phyloP scores from a whole-genome alignment of 2,329 filamentous ascomycete species.

The Cladophialophora chaetospira region DNA sequence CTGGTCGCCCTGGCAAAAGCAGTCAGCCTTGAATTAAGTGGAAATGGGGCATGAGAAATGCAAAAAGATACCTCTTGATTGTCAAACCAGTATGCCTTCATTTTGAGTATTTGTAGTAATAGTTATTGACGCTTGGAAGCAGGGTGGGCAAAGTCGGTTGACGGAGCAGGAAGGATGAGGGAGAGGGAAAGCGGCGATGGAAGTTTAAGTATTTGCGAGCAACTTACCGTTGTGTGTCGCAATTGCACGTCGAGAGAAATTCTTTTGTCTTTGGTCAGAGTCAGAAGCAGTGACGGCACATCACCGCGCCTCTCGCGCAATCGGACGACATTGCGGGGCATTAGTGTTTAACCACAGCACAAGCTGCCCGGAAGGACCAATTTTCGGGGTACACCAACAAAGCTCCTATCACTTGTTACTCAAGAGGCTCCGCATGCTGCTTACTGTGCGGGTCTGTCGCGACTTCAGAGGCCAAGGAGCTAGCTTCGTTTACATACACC shows the following conservation, averaged over 20 bases:
- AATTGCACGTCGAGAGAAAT: slow-evolving; percentile 15
- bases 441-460: background rate
- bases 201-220: background rate
- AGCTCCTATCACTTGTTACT: background rate
- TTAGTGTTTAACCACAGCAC: background rate
- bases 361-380: no score
- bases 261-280: slow-evolving; percentile 16
- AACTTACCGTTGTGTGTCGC: background rate
- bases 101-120: slow-evolving; percentile 41
- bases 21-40: background rate
- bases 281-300: background rate
- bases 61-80: slow-evolving; percentile 57
- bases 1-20: slow-evolving; percentile 75
- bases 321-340: slow-evolving; percentile 6
- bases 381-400: no score
- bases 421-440: background rate
- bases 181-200: background rate
- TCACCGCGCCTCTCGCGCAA: slow-evolving; percentile 12
- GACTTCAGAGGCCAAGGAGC: no score
- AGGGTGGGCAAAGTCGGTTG: background rate
- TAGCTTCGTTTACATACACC: background rate
- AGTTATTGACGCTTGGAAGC: background rate
- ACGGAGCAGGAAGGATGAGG: background rate
- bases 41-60: slow-evolving; percentile 8
- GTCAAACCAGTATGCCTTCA: slow-evolving; percentile 74